Conservation (phyloP, 2,329 filamentous ascomycete genomes). For the Aspergillus neoniger region DNA sequence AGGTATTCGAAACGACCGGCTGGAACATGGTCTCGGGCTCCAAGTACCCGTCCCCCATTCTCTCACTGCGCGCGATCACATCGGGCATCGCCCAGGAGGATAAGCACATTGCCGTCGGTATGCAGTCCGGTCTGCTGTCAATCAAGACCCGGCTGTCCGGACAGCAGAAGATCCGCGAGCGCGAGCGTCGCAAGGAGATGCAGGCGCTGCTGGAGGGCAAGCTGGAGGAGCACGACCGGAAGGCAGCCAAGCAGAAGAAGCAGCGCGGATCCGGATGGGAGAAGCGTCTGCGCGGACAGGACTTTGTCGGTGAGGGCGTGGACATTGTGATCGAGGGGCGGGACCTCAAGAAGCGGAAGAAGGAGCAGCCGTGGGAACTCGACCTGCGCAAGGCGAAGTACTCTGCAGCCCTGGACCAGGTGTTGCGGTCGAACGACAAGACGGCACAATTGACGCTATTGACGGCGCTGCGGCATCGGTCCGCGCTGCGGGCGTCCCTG, state of each 20-base stretch:
- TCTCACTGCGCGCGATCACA: conserved; percentile 76
- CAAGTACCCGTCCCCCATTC: conserved; percentile 89
- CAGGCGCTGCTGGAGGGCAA: conserved; percentile 74
- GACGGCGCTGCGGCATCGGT: conserved; percentile 82
- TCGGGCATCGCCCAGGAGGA: conserved; percentile 72
- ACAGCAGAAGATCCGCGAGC: conserved; percentile 73
- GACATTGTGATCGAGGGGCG: conserved; percentile 81
- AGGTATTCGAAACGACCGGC: conserved; percentile 88
- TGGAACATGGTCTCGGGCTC: conserved; percentile 97
- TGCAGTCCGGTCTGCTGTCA: conserved; percentile 90
- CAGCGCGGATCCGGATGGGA: conserved; percentile 62
- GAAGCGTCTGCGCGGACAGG: conserved; percentile 67
- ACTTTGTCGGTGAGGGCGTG: conserved; percentile 79
- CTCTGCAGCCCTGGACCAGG: conserved; percentile 73
- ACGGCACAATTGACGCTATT: conserved; percentile 73
- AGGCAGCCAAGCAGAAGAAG: conserved; percentile 69
- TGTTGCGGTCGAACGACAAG: conserved; percentile 64
- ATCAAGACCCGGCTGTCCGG: conserved; percentile 86
- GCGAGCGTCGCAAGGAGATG: conserved; percentile 82
- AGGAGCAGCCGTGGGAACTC: conserved; percentile 75
- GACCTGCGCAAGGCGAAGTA: conserved; percentile 79
- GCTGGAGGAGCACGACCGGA: conserved; percentile 74
- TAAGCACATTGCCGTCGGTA: conserved; percentile 90
- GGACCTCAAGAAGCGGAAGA: conserved; percentile 63
- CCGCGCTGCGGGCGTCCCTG: conserved; percentile 78